phyloP scores from a whole-genome alignment of 345 rosid species.

The Arabis hirsuta region DNA sequence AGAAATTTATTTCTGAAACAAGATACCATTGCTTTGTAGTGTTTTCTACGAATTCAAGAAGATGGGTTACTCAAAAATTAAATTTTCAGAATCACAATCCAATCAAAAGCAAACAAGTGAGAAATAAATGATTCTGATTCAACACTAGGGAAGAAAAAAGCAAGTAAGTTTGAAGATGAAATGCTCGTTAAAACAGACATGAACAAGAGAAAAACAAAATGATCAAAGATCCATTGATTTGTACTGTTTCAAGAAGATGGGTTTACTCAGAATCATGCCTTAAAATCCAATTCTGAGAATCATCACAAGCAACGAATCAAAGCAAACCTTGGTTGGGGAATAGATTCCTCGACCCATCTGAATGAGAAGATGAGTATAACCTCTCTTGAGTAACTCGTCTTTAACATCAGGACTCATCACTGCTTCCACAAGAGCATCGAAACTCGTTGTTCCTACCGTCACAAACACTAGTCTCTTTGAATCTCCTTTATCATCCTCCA shows the following conservation, averaged over 20 bases:
- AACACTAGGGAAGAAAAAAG: too few relatives aligned
- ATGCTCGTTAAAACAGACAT: too few relatives aligned
- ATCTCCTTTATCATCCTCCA: conserved; percentile 42
- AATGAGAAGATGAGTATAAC: conserved; percentile 76
- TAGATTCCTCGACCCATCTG: conserved; percentile 89
- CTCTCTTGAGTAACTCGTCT: conserved; percentile 61
- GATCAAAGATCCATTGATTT: too few relatives aligned
- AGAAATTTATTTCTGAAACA: too few relatives aligned
- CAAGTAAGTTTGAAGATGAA: too few relatives aligned
- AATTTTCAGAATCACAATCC: not conserved
- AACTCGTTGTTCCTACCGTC: conserved; percentile 91
- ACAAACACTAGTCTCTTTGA: conserved; percentile 66
- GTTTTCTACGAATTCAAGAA: not conserved
- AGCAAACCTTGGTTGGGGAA: conserved; percentile 63
- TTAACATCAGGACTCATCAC: conserved; percentile 61
- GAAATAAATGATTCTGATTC: too few relatives aligned
- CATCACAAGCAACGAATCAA: not conserved
- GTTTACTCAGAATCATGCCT: too few relatives aligned
- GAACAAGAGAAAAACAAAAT: not conserved
- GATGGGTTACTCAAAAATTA: not conserved
- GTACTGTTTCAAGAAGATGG: not conserved
- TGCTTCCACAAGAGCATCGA: conserved; percentile 73
- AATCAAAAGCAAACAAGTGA: too few relatives aligned
- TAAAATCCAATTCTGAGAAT: not conserved
- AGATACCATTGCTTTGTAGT: too few relatives aligned